Percentiles rank a stretch among this genome's conserved stretches.
Evolutionary conservation across 306 rosid genomes (phyloP).

Genomic region (Nissolia schottii): DNA sequence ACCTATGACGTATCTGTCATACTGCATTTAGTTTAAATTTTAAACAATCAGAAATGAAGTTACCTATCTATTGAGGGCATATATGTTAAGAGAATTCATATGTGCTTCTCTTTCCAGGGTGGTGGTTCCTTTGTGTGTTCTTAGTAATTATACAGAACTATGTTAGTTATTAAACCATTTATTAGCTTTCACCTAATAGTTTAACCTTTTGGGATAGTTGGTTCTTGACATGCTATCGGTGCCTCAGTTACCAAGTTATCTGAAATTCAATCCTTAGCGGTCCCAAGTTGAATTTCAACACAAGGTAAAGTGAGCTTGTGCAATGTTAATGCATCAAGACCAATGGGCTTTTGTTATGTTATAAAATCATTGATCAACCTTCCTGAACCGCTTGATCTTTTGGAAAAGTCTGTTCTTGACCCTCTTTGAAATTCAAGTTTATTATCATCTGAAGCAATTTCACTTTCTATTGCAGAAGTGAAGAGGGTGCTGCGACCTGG

Average conservation of each 20-base stretch:
- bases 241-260: background rate
- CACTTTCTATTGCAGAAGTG: constrained; percentile 53
- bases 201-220: too few species aligned
- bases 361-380: background rate
- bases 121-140: background rate
- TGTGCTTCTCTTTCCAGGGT: background rate
- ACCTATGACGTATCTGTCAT: background rate
- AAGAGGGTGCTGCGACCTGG: constrained; percentile 76
- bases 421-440: background rate
- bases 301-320: too few species aligned
- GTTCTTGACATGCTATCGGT: too few species aligned
- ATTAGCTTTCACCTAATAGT: too few species aligned
- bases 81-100: background rate
- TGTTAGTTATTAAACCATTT: too few species aligned
- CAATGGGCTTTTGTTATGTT: too few species aligned
- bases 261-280: background rate
- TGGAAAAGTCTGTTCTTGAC: background rate
- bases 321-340: too few species aligned
- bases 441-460: background rate
- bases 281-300: too few species aligned
- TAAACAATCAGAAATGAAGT: background rate
- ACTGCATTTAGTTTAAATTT: background rate
- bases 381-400: background rate
- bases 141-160: background rate
- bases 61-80: background rate